These are phyloP conservation scores for Ceratocystis smalleyi DNA, from an alignment of 2,329 filamentous ascomycete genomes.

Conservation along the genomic window DNA sequence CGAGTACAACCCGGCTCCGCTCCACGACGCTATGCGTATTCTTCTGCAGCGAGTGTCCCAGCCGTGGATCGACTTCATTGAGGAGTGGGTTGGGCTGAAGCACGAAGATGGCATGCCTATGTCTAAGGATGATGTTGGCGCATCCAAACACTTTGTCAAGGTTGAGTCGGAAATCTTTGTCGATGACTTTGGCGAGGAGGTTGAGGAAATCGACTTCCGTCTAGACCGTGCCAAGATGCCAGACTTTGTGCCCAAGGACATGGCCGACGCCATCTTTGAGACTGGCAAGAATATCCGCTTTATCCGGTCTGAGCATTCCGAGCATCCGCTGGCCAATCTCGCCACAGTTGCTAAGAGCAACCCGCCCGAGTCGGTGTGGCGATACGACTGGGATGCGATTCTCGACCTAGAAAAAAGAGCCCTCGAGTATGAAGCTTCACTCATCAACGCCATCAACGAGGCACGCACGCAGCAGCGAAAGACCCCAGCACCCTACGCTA, in stretches of 20 bases:
- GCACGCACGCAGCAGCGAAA: constrained; percentile 3
- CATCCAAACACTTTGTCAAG: constrained; percentile 44
- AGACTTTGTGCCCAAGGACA: constrained; percentile 52
- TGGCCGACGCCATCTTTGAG: constrained; percentile 60
- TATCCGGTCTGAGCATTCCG: constrained; percentile 52
- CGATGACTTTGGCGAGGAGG: constrained; percentile 44
- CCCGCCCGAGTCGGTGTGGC: constrained; percentile 49
- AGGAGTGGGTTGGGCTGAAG: constrained; percentile 60
- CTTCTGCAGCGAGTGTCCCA: constrained; percentile 46
- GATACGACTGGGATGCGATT: constrained; percentile 57
- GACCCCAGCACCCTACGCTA: not conserved
- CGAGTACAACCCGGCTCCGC: constrained; percentile 45
- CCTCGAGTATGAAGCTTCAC: constrained; percentile 23
- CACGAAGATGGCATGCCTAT: constrained; percentile 40
- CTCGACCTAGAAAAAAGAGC: constrained; percentile 47
- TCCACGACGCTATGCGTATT: constrained; percentile 51
- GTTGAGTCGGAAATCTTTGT: constrained; percentile 38
- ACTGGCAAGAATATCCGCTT: constrained; percentile 62
- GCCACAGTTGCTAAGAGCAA: constrained; percentile 31
- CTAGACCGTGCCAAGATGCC: constrained; percentile 53
- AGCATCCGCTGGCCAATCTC: constrained; percentile 49
- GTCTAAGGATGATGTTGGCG: constrained; percentile 31
- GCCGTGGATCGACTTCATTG: constrained; percentile 52
- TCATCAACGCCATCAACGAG: constrained; percentile 19
- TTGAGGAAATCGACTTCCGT: constrained; percentile 43